These are phyloP conservation scores for Stagonosporopsis rhizophila DNA, from an alignment of 2,329 filamentous ascomycete genomes.

Conservation along the genomic window DNA sequence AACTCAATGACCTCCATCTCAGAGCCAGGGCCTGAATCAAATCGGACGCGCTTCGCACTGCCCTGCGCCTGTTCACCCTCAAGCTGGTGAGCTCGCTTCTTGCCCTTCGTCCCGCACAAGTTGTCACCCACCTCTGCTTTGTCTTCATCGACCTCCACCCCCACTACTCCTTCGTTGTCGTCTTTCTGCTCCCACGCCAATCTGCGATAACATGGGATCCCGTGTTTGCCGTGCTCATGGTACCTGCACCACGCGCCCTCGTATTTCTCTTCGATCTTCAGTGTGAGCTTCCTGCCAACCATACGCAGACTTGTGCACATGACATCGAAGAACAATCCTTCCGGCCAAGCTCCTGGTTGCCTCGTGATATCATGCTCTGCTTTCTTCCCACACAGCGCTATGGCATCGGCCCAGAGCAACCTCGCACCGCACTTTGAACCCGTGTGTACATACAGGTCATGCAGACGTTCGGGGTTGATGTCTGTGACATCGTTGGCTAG, in stretches of 20 bases:
- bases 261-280: constrained; percentile 40
- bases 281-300: constrained; percentile 32
- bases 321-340: constrained; percentile 32
- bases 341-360: neutral
- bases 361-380: constrained; percentile 13
- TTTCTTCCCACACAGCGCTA: constrained; percentile 34
- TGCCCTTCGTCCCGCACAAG: neutral
- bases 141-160: neutral
- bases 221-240: constrained; percentile 37
- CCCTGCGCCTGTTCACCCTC: neutral
- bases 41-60: constrained; percentile 2
- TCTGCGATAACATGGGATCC: constrained; percentile 32
- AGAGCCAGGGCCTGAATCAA: constrained; percentile 1
- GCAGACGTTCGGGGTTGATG: constrained; percentile 23
- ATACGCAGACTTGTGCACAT: constrained; percentile 37
- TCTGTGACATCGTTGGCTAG: constrained; percentile 21
- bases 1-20: neutral
- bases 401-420: constrained; percentile 42
- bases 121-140: neutral
- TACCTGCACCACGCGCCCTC: constrained; percentile 45
- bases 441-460: constrained; percentile 34
- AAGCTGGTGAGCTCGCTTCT: neutral
- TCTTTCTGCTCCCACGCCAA: constrained; percentile 3
- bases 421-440: constrained; percentile 29
- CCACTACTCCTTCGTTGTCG: neutral